Evolutionary conservation across 2,329 filamentous ascomycete species (phyloP), one percentile per base, ranked within the genome.

Genomic region (Zelopaecilomyces penicillatus): DNA sequence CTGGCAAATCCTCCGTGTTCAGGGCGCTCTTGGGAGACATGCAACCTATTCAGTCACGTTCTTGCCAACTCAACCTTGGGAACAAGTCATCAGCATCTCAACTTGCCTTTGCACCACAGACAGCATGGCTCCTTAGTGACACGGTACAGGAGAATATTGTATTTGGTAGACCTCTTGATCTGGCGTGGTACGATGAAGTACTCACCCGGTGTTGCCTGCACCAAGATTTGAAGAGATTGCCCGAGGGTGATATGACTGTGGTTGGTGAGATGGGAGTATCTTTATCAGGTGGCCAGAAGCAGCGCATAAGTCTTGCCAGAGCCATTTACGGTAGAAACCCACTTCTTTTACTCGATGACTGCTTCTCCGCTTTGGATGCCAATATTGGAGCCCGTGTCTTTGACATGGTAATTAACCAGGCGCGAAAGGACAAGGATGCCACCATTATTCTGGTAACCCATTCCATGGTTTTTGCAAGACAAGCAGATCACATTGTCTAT

Each of bases 211-310:
- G 80, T 55, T 80, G 80, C 2, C 63, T 85, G 8, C 65, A 71
- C 11, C 71, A 76, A 1, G 89, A 95, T 60, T 70, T 95, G 9
- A 78, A 89, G 49, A 90, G 94, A 35, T 74, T 95, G 4, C 87
- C 94, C 60, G 79, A 80, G 48, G 89, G 89, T 32, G 89, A 95
- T 59, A 78, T 89, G 64, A 95, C 89, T 0, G 67, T 93, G 33
- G 88, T 95, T 30, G 89, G 89, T 41, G 89, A 95, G 62, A 95
- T 93, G 63, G 89, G 89, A 35, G 91, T 95, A 47, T 87, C 87
- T 31, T 75, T 95, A 9, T 95, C 89, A 3, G 89, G 89, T 47
- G 89, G 89, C 6, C 89, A 95, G 64, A 95, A 95, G 65, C 88
- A 95, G 63, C 81, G 89, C 43, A 94, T 95, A 39, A 94, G 87